Base-by-base conservation (phyloP, 441 rosid species). In the Adansonia rubrostipa region DNA sequence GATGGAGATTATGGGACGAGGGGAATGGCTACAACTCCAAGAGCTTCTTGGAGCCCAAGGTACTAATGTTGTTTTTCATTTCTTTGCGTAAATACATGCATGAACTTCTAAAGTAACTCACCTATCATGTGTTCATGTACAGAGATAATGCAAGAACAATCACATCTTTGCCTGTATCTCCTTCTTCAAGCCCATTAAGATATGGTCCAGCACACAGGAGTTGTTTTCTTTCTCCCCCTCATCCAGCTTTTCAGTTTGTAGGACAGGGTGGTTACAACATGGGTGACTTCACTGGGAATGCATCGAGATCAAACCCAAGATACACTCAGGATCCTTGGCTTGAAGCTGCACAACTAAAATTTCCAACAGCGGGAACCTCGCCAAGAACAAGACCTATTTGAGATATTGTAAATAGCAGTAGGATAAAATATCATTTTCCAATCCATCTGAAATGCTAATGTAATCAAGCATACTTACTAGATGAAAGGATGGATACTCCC, bases 161-260 rank as follows among this genome's bases (percentile, higher is more conserved):
- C 65, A 83, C 93, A 0, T 96, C 99, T 3, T 84, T 92, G 81
- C 99, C 98, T 0, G 98, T 91, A 56, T 96, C 99, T 77, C 99
- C 97, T 36, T 87, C 87, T 83, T 88, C 98, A 75, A 96, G 99
- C 82, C 99, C 99, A 1, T 82, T 92, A 78, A 85, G 98, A 56
- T 64, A 79, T 19, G 95, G 91, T 64, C 85, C 91, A 0, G 88
- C 95, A 36, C 85, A 88, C 69, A 89, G 80, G 84, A 94, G 93
- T 68, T 87, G 94, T 85, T 87, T 80, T 75, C 88, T 89, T 68
- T 94, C 98, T 15, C 98, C 99, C 77, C 91, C 93, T 71, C 98
- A 90, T 78, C 93, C 93, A 0, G 6, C 89, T 20, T 93, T 66
- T 62, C 76, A 89, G 4, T 61, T 83, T 73, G 80, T 81, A 0